Evolutionary conservation across 2,329 filamentous ascomycete genomes (phyloP).

Genomic region (Stemphylium beticola): DNA sequence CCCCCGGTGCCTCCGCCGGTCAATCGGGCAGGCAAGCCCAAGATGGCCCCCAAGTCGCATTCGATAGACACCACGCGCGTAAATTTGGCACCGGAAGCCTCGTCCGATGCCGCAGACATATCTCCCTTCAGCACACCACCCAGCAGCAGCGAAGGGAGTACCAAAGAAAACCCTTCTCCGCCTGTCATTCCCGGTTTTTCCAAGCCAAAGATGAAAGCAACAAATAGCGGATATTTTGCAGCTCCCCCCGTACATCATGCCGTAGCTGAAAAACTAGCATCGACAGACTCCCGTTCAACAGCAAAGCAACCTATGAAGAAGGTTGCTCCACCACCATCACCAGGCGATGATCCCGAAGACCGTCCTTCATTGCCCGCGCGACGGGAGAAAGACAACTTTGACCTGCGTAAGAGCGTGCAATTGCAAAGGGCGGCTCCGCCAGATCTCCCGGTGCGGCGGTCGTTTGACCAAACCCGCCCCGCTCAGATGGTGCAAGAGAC

Average conservation of each 20-base stretch:
- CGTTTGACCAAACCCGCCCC: constrained; percentile 44
- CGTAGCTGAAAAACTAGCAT: constrained; percentile 33
- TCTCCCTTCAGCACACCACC: constrained; percentile 91
- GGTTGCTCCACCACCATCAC: constrained; percentile 17
- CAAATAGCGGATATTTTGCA: constrained; percentile 43
- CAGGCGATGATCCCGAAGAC: constrained; percentile 46
- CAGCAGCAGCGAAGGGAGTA: constrained; percentile 71
- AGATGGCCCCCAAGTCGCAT: constrained; percentile 60
- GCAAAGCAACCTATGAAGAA: constrained; percentile 28
- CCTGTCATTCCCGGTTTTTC: constrained; percentile 31
- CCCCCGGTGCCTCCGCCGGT: constrained; percentile 69
- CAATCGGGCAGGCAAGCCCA: constrained; percentile 81
- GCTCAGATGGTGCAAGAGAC: constrained; percentile 30
- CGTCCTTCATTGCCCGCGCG: constrained; percentile 59
- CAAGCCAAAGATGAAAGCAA: constrained; percentile 27
- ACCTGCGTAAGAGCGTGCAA: constrained; percentile 45
- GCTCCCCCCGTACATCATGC: constrained; percentile 40
- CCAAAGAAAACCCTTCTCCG: constrained; percentile 37
- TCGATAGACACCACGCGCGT: constrained; percentile 33
- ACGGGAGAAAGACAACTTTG: constrained; percentile 43
- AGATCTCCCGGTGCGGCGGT: constrained; percentile 45
- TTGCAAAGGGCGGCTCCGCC: constrained; percentile 38
- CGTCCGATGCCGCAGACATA: constrained; percentile 54
- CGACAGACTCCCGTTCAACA: constrained; percentile 28
- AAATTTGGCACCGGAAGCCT: constrained; percentile 50